These are phyloP conservation scores for Calonectria pauciramosa DNA, from an alignment of 2,329 filamentous ascomycete species.

Conservation along the genomic window DNA sequence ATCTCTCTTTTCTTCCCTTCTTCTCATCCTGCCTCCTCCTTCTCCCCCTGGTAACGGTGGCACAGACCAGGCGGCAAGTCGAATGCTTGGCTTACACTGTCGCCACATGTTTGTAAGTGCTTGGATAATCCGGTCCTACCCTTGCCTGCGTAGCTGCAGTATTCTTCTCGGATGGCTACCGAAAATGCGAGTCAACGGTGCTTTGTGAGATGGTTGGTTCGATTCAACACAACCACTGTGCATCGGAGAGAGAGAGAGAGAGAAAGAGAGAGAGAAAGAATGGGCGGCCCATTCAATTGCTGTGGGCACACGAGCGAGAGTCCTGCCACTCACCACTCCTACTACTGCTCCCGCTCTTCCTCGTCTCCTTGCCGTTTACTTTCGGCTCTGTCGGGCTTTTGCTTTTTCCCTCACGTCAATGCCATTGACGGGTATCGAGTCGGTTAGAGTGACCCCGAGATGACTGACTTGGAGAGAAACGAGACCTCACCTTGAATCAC, in stretches of 20 bases:
- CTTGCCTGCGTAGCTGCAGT: not conserved
- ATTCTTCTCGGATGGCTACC: conserved; percentile 16
- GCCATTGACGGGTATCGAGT: not conserved
- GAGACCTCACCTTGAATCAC: not conserved
- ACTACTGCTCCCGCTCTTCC: not conserved
- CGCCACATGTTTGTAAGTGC: conserved; percentile 44
- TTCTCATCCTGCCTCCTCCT: not conserved
- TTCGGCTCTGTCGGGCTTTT: not conserved
- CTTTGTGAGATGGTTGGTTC: not conserved
- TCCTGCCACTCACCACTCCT: not conserved
- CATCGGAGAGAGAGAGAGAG: not conserved
- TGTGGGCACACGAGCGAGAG: not conserved
- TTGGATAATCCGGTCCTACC: conserved; percentile 32
- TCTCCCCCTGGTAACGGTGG: conserved; percentile 25
- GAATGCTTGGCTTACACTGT: conserved; percentile 20
- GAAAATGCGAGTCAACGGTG: conserved; percentile 9
- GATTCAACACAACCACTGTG: not conserved
- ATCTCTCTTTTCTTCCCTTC: conserved; percentile 35
- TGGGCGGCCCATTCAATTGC: not conserved
- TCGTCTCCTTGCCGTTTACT: not conserved
- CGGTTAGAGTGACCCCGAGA: not conserved
- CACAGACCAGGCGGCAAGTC: conserved; percentile 7
- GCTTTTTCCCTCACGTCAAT: conserved; percentile 3
- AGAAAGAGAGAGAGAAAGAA: no score
- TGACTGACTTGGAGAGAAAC: conserved; percentile 1